Percentiles rank a stretch among this genome's conserved stretches.
Evolutionary conservation across 345 rosid genomes (phyloP).

Genomic region (Eucalyptus shirleyi): DNA sequence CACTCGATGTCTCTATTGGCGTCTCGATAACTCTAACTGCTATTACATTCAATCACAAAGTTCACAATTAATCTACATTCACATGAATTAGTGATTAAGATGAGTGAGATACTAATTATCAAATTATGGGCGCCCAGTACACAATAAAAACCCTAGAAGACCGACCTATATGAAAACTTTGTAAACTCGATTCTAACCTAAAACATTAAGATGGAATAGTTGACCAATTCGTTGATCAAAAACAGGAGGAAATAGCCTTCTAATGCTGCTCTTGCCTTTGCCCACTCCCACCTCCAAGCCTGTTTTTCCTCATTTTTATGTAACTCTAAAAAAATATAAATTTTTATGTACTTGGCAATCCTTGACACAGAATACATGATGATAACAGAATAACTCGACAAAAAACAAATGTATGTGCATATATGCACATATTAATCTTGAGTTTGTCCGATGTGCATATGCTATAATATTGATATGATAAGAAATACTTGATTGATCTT

Average conservation of each 20-base stretch:
- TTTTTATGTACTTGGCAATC: neutral
- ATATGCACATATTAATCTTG: neutral
- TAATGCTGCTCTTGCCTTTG: neutral
- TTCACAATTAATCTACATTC: neutral
- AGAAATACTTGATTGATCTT: neutral
- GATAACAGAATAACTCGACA: rapidly evolving
- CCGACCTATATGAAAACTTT: neutral
- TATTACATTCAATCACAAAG: rapidly evolving
- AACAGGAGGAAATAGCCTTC: neutral
- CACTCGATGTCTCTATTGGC: rapidly evolving
- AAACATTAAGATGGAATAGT: neutral
- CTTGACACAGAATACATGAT: neutral
- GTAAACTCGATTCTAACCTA: neutral
- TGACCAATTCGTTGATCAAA: neutral
- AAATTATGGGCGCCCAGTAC: neutral
- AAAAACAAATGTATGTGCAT: neutral
- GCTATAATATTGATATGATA: neutral
- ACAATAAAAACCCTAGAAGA: neutral
- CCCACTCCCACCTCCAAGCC: neutral
- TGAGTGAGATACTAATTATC: neutral
- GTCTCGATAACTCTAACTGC: too few relatives aligned
- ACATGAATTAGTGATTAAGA: neutral
- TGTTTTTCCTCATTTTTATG: neutral
- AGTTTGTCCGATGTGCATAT: rapidly evolving
- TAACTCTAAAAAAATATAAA: neutral